Evolutionary conservation across 2,329 filamentous ascomycete species (phyloP), one percentile per base, ranked within the genome.

Genomic region (Fusarium albosuccineum): DNA sequence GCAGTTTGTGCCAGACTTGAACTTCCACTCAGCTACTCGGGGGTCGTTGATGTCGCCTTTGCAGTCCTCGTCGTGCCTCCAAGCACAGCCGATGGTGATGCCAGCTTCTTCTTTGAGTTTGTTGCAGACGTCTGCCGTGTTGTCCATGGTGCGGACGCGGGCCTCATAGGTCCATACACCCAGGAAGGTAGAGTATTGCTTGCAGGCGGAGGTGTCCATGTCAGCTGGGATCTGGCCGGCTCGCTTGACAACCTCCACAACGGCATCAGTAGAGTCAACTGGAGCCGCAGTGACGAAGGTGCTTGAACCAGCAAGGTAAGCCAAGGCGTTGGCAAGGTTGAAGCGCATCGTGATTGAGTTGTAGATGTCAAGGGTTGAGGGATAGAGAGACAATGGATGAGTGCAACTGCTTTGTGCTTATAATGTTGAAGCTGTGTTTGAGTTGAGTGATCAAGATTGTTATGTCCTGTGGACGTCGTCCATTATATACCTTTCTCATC

Each of bases 131-230:
- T 39, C 34, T 11, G 17, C 49, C 1, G n/a, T 40, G 26, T 30
- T 52, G 36, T 41, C 36, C 36, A 52, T 40, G 10, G 36, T 52
- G 11, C 49, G 49, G 27, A 40, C 7, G 11, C 36, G 49, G n/a
- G 48, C 48, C 6, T 52, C 49, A n/a, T 52, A 40, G 26, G 36
- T 52, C 49, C 36, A 52, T 14, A 29, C 49, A 13, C 49, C 36
- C 1, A 33, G 16, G 10, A 52, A 52, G 6, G 49, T 52, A 2
- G 36, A 52, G 11, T 40, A 41, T 41, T 40, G 26, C 11, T 40
- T 52, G 49, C 49, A 52, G 10, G 49, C 49, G 3, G 36, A 27
- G n/a, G 49, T 52, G 36, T 33, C 36, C 36, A 52, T 40, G 49
- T 40, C 26, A 14, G 16, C 26, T 10, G 49, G 36, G 36, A 41